phyloP scores from a whole-genome alignment of 2,329 filamentous ascomycete species.

The Pochonia chlamydosporia region DNA sequence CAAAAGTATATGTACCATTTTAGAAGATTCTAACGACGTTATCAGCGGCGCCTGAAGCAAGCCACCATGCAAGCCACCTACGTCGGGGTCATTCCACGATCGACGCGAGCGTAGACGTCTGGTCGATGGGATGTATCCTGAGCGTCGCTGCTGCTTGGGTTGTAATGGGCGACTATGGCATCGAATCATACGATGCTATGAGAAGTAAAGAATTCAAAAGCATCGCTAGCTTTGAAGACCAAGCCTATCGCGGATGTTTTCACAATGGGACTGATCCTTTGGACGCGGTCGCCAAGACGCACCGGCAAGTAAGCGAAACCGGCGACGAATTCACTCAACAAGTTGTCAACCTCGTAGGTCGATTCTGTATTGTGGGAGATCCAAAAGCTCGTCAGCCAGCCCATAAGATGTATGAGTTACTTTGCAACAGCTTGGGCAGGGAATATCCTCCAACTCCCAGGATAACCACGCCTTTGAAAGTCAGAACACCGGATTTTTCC shows the following conservation, averaged over 20 bases:
- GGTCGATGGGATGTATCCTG: not conserved
- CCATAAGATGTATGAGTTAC: not conserved
- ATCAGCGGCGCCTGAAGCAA: not conserved
- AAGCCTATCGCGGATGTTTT: not conserved
- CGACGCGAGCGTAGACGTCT: not conserved
- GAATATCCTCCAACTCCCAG: not conserved
- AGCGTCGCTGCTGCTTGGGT: not conserved
- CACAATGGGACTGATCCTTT: not conserved
- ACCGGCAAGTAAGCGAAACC: not conserved
- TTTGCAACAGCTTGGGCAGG: not conserved
- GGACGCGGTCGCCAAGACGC: not conserved
- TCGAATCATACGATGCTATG: not conserved
- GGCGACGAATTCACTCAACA: not conserved
- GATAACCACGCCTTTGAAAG: no score
- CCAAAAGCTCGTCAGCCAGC: not conserved
- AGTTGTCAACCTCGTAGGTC: not conserved
- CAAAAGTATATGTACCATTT: no score
- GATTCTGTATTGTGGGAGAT: not conserved
- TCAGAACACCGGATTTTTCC: no score
- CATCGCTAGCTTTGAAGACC: not conserved
- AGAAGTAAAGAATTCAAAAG: not conserved
- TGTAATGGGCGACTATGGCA: not conserved
- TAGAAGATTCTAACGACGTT: not conserved
- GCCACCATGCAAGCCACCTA: not conserved
- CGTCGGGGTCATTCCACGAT: not conserved